phyloP scores from a whole-genome alignment of 2,329 filamentous ascomycete species.

The Phialophora chinensis region DNA sequence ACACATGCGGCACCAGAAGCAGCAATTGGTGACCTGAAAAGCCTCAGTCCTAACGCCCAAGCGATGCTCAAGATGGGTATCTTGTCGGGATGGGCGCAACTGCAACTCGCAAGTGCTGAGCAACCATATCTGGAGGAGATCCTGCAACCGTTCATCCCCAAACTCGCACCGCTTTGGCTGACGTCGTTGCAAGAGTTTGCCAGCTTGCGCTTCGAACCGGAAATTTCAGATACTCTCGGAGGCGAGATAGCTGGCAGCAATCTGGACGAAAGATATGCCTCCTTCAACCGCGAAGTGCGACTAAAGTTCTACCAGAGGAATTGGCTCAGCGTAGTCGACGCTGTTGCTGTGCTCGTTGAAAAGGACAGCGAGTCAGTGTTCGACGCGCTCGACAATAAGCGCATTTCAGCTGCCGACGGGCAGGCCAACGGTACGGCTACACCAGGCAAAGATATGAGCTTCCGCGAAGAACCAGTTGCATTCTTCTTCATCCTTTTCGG shows the following conservation, averaged over 20 bases:
- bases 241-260: conserved; percentile 82
- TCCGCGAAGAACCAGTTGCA: conserved; percentile 94
- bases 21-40: conserved; percentile 84
- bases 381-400: conserved; percentile 89
- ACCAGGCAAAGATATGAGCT: conserved; percentile 80
- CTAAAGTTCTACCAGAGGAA: conserved; percentile 96
- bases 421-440: conserved; percentile 27
- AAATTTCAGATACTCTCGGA: conserved; percentile 89
- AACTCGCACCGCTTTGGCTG: conserved; percentile 89
- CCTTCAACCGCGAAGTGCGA: conserved; percentile 89
- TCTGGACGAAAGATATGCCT: conserved; percentile 91
- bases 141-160: conserved; percentile 86
- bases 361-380: conserved; percentile 98
- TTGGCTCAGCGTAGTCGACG: conserved; percentile 95
- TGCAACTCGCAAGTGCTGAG: conserved; percentile 93
- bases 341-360: conserved; percentile 94
- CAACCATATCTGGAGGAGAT: conserved; percentile 89
- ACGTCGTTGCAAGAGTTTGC: conserved; percentile 93
- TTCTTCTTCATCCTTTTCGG: conserved; percentile 99
- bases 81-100: conserved; percentile 94
- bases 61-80: conserved; percentile 99
- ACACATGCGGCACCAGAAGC: conserved; percentile 33
- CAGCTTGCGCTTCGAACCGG: conserved; percentile 89
- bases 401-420: conserved; percentile 45
- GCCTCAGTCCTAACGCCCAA: conserved; percentile 91